Evolutionary conservation across 2,329 filamentous ascomycete species (phyloP).

Genomic region (Falciphora oryzae): DNA sequence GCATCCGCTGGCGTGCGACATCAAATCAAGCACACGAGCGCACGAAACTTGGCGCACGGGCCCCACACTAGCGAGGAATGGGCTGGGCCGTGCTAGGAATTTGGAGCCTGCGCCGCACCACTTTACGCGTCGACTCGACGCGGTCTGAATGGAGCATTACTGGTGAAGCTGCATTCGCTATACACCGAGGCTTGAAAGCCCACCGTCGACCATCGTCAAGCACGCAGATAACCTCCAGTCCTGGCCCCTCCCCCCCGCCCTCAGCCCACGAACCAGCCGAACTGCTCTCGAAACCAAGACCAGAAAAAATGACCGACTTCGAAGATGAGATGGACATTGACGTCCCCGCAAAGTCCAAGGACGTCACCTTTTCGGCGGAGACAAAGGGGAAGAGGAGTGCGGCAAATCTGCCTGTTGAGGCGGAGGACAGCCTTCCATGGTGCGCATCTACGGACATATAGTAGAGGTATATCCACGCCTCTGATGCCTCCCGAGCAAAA

Average conservation of each 20-base stretch:
- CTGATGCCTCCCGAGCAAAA: no score
- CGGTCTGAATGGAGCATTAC: neutral
- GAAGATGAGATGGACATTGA: constrained; percentile 59
- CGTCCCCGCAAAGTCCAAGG: constrained; percentile 38
- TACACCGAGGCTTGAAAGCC: no score
- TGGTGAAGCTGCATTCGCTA: no score
- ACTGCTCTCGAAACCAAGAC: no score
- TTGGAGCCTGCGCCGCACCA: neutral
- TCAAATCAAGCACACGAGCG: no score
- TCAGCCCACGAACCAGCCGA: neutral
- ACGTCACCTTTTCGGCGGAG: constrained; percentile 62
- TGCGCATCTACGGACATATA: constrained; percentile 30
- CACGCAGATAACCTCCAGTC: no score
- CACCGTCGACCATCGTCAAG: no score
- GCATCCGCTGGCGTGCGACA: neutral
- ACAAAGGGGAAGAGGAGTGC: constrained; percentile 87
- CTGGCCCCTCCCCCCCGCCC: no score
- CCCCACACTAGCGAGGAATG: neutral
- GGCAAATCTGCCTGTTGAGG: constrained; percentile 88
- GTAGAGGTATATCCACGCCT: no score
- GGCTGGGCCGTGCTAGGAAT: no score
- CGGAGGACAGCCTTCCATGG: constrained; percentile 92
- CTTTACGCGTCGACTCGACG: constrained; percentile 8
- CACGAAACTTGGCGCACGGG: neutral
- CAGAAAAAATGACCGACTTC: constrained; percentile 48